phyloP scores from a whole-genome alignment of 768 basidiomycete genomes.

The Lactifluus subvellereus region DNA sequence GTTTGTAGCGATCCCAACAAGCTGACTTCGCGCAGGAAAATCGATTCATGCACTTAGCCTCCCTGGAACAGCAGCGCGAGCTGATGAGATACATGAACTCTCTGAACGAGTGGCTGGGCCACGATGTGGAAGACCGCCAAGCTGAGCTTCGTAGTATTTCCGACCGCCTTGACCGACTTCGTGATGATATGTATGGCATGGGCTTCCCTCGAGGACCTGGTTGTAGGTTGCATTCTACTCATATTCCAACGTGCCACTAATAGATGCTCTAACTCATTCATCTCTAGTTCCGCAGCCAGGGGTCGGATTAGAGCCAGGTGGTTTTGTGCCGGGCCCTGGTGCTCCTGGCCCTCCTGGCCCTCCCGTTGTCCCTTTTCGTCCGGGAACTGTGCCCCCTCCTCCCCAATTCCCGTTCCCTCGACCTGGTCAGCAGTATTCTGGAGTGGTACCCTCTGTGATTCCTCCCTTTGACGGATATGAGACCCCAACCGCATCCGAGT shows the following conservation, averaged over 20 bases:
- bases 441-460: not conserved
- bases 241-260: slow-evolving; percentile 13
- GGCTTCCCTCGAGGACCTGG: slow-evolving; percentile 5
- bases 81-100: slow-evolving; percentile 73
- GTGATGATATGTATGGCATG: slow-evolving; percentile 41
- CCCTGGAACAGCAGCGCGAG: slow-evolving; percentile 73
- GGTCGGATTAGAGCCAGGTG: not conserved
- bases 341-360: not conserved
- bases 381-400: not conserved
- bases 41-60: slow-evolving; percentile 64
- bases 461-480: not conserved
- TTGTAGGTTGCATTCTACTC: not conserved
- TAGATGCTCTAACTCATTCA: not conserved
- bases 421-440: not conserved
- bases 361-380: not conserved
- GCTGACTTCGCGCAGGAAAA: slow-evolving; percentile 51
- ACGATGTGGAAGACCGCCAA: slow-evolving; percentile 75
- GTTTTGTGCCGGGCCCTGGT: slow-evolving; percentile 8
- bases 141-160: slow-evolving; percentile 62
- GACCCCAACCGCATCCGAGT: slow-evolving; percentile 8
- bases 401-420: slow-evolving; percentile 5
- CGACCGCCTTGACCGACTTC: slow-evolving; percentile 50
- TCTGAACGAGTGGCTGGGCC: slow-evolving; percentile 73
- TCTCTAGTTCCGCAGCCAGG: slow-evolving; percentile 8
- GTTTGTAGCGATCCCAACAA: not conserved